Conservation (phyloP, 768 basidiomycete genomes). For the Hygrophoropsis aurantiaca region DNA sequence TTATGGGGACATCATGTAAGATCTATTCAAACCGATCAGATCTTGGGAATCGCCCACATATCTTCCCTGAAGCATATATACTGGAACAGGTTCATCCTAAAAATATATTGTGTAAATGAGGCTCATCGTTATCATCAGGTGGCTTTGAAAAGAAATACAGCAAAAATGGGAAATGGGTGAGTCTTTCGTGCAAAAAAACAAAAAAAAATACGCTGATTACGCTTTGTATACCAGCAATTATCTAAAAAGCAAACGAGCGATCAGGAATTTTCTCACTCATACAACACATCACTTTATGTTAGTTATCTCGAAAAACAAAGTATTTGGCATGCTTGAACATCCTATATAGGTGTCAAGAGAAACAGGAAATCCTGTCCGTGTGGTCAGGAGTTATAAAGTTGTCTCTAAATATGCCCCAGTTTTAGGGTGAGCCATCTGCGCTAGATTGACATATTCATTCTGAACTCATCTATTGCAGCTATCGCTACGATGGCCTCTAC, state of each 20-base stretch:
- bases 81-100: neutral
- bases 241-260: neutral
- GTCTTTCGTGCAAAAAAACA: too few species aligned
- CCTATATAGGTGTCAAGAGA: slow-evolving; percentile 16
- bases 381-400: slow-evolving; percentile 20
- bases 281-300: neutral
- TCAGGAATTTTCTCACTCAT: neutral
- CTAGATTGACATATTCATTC: neutral
- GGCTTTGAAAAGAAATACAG: too few species aligned
- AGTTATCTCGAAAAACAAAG: neutral
- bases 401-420: slow-evolving; percentile 25
- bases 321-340: neutral
- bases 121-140: too few species aligned
- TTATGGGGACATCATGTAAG: neutral
- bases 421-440: neutral
- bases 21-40: neutral
- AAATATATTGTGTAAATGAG: too few species aligned
- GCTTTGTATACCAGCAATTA: too few species aligned
- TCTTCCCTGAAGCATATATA: neutral
- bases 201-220: too few species aligned
- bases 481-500: slow-evolving; percentile 32
- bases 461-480: slow-evolving; percentile 6
- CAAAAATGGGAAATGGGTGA: too few species aligned
- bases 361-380: slow-evolving; percentile 20
- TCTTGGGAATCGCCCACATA: neutral